These are phyloP conservation scores for Parafenestella ontariensis DNA, from an alignment of 2,329 filamentous ascomycete species.

Conservation along the genomic window DNA sequence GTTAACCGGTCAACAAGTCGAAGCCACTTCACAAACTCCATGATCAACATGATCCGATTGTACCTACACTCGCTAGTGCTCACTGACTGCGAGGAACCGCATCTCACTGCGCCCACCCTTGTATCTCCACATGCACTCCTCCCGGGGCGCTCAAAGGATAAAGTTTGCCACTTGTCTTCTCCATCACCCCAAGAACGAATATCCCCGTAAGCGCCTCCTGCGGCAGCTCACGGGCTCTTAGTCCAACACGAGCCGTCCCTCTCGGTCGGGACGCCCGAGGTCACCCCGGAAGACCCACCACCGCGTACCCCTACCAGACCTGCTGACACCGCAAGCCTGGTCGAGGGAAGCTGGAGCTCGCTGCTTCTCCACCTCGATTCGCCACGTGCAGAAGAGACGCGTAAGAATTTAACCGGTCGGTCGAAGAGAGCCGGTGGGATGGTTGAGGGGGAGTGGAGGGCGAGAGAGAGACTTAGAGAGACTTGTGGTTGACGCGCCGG, in stretches of 20 bases:
- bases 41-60: neutral
- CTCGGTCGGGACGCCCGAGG: neutral
- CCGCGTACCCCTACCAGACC: constrained; percentile 1
- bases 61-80: constrained; percentile 2
- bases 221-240: neutral
- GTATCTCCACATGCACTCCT: neutral
- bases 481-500: neutral
- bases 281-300: constrained; percentile 3
- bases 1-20: neutral
- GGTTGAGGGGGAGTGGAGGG: neutral
- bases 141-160: neutral
- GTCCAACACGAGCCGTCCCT: constrained; percentile 2
- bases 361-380: neutral
- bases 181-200: neutral
- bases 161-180: constrained; percentile 15
- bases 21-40: neutral
- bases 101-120: neutral
- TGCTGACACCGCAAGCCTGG: constrained; percentile 6
- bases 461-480: neutral
- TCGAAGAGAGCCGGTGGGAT: neutral
- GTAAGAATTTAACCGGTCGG: constrained; percentile 13
- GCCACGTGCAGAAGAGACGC: constrained; percentile 4
- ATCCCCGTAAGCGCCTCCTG: neutral
- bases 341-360: neutral
- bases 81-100: neutral